Evolutionary conservation across 805 yeast species (phyloP), one percentile per base, ranked within the genome.

Genomic region (Cyberlindnera mrakii): DNA sequence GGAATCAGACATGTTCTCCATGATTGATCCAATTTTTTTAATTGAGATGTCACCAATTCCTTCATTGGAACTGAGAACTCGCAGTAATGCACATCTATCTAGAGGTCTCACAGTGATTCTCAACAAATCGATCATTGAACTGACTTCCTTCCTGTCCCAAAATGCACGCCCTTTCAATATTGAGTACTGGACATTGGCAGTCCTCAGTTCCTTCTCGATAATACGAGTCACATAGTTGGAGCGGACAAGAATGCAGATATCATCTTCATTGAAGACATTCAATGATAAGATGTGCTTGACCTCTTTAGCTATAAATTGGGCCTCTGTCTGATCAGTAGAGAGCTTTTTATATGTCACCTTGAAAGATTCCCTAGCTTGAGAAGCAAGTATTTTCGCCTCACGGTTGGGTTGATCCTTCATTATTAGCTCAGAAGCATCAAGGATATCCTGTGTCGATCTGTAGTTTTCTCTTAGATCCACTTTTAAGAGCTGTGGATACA

Each of bases 91-190:
- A 25, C 77, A 58, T 44, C 73, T 65, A 56, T 88, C 96, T 41
- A 64, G 59, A 19, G 72, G 76, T 23, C 81, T 74, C 5, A 75
- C 69, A 5, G 85, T 66, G 1, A 82, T 77, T 29, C 88, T 71
- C 23, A 91, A 56, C 50, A 80, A 78, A 54, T 82, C 85, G 35
- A 88, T 47, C 44, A 85, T 70, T 0, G 76, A 63, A 18, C 70
- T 67, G 14, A 87, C 80, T 54, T 86, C 96, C 43, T 75, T 76
- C 33, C 82, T 62, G 33, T 84, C 87, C 91, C 95, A 86, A 54
- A 88, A 85, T 1, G 88, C 81, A 35, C 69, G 70, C 0, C 96
- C 96, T 41, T 82, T 80, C 0, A 84, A 69, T 45, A 89, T 72
- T 8, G 65, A 63, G 53, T 85, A 85, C 0, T 93, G 89, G 3